Base-by-base conservation (phyloP, 164 flowering plant genomes). In the Chloranthus sessilifolius region DNA sequence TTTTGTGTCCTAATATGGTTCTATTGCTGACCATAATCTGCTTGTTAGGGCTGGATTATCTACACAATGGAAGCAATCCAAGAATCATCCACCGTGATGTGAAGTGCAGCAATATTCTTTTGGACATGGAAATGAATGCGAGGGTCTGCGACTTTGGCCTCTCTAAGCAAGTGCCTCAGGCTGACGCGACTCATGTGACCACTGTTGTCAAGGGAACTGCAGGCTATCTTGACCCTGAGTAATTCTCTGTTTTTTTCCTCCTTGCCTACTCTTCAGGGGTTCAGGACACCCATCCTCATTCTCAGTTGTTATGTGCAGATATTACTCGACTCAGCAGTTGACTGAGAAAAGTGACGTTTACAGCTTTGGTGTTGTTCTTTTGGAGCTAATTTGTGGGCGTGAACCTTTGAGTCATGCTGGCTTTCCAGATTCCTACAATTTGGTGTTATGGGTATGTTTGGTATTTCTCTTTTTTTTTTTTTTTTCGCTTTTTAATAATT, bases 181-280 rank as follows among this genome's bases (percentile, higher is more conserved):
- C 79, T 41, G 88, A 82, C 53, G 81, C 78, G 14, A 73, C 74
- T 53, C 96, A 82, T 65, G 79, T 88, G 35, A 82, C 94, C 38
- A 88, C 94, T 38, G 73, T 76, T 45, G 96, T 85, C 49, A 85
- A 85, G 64, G 94, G 94, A 58, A 84, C 94, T 29, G 88, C 88
- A 27, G 96, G 96, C 41, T 88, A 88, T 69, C 81, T 88, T 37
- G 96, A 88, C 56, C 96, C 96, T 27, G 96, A 88, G 96, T 85
- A 78, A 61, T 77, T 44, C 14, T 46, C 56, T 25, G 20, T 5
- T 41, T 36, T 42, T 21, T 5, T 14, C 28, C 3, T 43, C 8
- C 3, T 8, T 43, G 14, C 17, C 33, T 14, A 46, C 28, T 25
- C 4, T 28, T 27, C n/a, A n/a, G n/a, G n/a, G n/a, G n/a, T n/a